Evolutionary conservation across 2,329 filamentous ascomycete species (phyloP).

Genomic region (Cladosporium sp.): DNA sequence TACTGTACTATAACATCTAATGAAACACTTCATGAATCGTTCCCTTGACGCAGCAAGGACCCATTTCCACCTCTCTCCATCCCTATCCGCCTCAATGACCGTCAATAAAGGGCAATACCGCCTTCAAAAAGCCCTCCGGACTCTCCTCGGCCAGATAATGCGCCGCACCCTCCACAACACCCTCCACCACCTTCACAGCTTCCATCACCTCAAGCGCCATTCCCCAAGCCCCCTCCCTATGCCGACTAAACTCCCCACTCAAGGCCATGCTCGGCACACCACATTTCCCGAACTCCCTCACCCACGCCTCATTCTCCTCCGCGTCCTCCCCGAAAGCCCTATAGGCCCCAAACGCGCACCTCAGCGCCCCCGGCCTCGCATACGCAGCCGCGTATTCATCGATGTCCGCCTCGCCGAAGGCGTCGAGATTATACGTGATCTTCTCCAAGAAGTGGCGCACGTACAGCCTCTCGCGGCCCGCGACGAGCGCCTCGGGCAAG

Average conservation of each 20-base stretch:
- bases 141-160: conserved; percentile 32
- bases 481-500: conserved; percentile 34
- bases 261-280: conserved; percentile 24
- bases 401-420: conserved; percentile 31
- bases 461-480: conserved; percentile 35
- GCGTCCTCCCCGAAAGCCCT: conserved; percentile 31
- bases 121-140: conserved; percentile 29
- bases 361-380: conserved; percentile 29
- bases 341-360: conserved; percentile 30
- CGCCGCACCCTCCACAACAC: conserved; percentile 18
- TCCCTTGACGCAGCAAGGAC: no score
- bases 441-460: conserved; percentile 38
- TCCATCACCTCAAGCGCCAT: conserved; percentile 20
- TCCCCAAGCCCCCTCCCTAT: conserved; percentile 17
- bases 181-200: conserved; percentile 16
- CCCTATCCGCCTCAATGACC: not conserved
- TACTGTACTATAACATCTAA: no score
- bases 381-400: conserved; percentile 37
- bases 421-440: conserved; percentile 30
- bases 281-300: conserved; percentile 22
- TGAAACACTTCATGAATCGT: no score
- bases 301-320: conserved; percentile 21
- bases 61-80: no score
- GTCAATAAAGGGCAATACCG: conserved; percentile 22
- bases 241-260: conserved; percentile 21